Evolutionary conservation across 441 rosid species (phyloP), one percentile per base, ranked within the genome.

Genomic region (Theobroma grandiflorum): DNA sequence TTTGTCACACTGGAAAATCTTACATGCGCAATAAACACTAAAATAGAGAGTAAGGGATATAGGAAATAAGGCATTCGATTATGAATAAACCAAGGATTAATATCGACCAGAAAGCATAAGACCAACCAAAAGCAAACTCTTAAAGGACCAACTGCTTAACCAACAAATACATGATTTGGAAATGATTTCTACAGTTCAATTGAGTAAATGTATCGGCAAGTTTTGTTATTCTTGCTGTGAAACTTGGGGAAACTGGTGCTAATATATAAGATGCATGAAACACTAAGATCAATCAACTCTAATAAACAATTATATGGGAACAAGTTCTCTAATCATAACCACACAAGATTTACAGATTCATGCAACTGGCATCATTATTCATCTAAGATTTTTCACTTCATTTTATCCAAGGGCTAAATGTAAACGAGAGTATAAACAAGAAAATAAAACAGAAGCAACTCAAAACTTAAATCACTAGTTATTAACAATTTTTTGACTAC

Each of bases 261-360:
- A 49, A 33, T 69, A 9, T 26, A 16, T 47, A 49, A 50, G 33
- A 45, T 20, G 55, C 73, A 45, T 20, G 37, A 69, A 35, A 55
- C 63, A 73, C 11, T n/a, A 58, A 43, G 68, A 22, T 58, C 55
- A 22, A 74, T 33, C 33, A 58, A 38, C 53, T 65, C 53, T 49
- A 14, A 47, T 70, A 26, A 31, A 49, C 2, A 49, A 69, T 3
- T 47, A 69, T 20, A 61, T 3, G 10, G n/a, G n/a, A 22, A 6
- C 4, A 57, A 40, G 12, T 74, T n/a, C 12, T 4, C 8, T 4
- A 49, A 38, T 38, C 49, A n/a, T 11, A 55, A 37, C 45, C 2
- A 58, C 35, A 74, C 22, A 74, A 55, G 49, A 14, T 57, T 42
- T 42, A 31, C n/a, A 58, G 64, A 57, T 26, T 18, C 50, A 8